phyloP scores from a whole-genome alignment of 768 basidiomycete genomes.

The Leucocoprinus birnbaumii region DNA sequence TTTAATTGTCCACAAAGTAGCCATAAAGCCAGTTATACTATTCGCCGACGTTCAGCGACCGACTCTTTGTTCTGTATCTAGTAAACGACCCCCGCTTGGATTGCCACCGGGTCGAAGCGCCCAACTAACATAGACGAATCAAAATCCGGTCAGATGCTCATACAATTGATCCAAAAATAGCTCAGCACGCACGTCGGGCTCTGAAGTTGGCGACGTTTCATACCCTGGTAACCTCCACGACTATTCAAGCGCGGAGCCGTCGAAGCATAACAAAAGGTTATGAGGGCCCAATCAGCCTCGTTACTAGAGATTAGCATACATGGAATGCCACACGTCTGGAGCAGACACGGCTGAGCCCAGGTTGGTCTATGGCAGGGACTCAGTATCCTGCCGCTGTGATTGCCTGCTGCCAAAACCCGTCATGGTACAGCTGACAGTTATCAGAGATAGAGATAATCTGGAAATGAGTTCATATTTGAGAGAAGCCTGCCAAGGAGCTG shows the following conservation, averaged over 20 bases:
- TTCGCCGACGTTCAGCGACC: background rate
- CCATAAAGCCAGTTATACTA: background rate
- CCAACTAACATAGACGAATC: background rate
- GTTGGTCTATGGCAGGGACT: too few relatives aligned
- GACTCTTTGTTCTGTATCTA: slow-evolving; percentile 1
- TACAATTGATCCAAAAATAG: slow-evolving; percentile 3
- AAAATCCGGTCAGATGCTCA: background rate
- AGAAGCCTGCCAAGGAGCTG: too few relatives aligned
- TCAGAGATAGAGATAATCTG: too few relatives aligned
- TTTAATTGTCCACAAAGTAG: background rate
- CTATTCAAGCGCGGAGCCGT: background rate
- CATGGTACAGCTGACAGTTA: too few relatives aligned
- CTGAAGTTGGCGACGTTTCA: slow-evolving; percentile 5
- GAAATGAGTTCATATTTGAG: too few relatives aligned
- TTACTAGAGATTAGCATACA: too few relatives aligned
- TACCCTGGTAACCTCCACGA: background rate
- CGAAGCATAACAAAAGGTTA: background rate
- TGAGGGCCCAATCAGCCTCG: background rate
- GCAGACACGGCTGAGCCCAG: too few relatives aligned
- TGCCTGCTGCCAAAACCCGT: too few relatives aligned
- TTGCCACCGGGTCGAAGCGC: background rate
- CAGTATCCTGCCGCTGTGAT: too few relatives aligned
- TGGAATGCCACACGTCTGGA: too few relatives aligned
- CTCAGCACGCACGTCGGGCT: background rate
- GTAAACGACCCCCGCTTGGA: background rate